Base-by-base conservation (phyloP, 306 rosid species). In the Dalbergia cochinchinensis region DNA sequence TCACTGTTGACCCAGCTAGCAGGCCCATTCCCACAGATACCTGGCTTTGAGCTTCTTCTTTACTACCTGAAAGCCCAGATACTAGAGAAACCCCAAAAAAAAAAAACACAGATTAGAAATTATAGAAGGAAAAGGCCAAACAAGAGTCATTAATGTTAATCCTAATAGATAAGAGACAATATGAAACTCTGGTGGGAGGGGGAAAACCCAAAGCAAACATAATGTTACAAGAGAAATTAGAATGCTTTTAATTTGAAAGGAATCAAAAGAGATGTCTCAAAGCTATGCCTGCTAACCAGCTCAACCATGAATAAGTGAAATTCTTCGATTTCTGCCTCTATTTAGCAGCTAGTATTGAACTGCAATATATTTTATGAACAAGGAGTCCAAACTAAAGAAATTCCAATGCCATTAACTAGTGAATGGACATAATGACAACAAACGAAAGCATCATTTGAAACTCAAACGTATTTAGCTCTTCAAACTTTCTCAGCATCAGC, bases 1-100 rank as follows among this genome's bases (percentile, higher is more conserved):
- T 72, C 78, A 87, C 89, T 20, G 89, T 92, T 15, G 92, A 92
- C 79, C 97, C 94, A 64, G 97, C 91, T 10, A 92, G 84, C 84
- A 92, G 85, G 20, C 97, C 94, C 91, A 92, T 90, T 72, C 97
- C 97, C 26, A 92, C 91, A 4, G 85, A 84, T 63, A 90, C 94
- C 87, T 88, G 92, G 85, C 89, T 84, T 77, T 92, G 92, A 84
- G 91, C 92, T 19, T 84, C 83, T 80, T 84, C 97, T 60, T 61
- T 63, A 48, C 87, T 86, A 10, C 94, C 94, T 66, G 94, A 92
- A 70, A 90, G 84, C 80, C 91, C 94, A 69, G 94, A 92, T 19
- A 87, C 92, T 90, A 57, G 18, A 54, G 44, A 54, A 19, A 71
- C 78, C 50, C 31, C n/a, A n/a, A n/a, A n/a, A n/a, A n/a, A n/a